Base-by-base conservation (phyloP, 2,329 filamentous ascomycete species). In the Coniella vitis region DNA sequence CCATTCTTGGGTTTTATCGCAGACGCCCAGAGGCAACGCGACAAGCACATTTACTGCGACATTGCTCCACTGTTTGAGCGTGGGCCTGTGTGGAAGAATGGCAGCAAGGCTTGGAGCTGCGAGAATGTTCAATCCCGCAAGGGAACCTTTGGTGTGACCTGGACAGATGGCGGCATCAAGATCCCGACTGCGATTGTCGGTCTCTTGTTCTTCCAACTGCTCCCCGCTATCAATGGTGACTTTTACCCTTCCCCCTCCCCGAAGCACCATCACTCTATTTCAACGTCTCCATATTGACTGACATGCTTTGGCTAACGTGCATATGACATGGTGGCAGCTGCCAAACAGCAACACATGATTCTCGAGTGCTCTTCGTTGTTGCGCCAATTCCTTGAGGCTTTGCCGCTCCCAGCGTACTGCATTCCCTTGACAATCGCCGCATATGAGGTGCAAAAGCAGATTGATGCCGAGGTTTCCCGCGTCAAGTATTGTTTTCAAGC, bases 101-200 rank as follows among this genome's bases (percentile, higher is more conserved):
- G n/a, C 3, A 39, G 7, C 4, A 12, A 3, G 10, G 8, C 25
- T n/a, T 7, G 7, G 2, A 12, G 21, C 21, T 17, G 13, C 10
- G 19, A 10, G 10, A 32, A n/a, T 4, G 20, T 7, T 10, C 21
- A 2, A 38, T 29, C 25, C 22, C 44, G 40, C 1, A 39, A 53
- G 48, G 51, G 51, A 14, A 45, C 44, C 7, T 53, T 38, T 16
- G 51, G 51, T 7, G n/a, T 53, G 14, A 48, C 51, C 4, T 45
- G 17, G 13, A 38, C 7, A 13, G 42, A 51, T 12, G 40, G 48
- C 7, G 51, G 51, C 1, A 19, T 45, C 40, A 49, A 45, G 4
- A 47, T 51, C n/a, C 31, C 38, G 4, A 31, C 47, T n/a, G 51
- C 51, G 10, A 19, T 51, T 20, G 21, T n/a, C 12, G 45, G 42